phyloP scores from a whole-genome alignment of 2,329 filamentous ascomycete genomes.

The Trichoderma afroharzianum region DNA sequence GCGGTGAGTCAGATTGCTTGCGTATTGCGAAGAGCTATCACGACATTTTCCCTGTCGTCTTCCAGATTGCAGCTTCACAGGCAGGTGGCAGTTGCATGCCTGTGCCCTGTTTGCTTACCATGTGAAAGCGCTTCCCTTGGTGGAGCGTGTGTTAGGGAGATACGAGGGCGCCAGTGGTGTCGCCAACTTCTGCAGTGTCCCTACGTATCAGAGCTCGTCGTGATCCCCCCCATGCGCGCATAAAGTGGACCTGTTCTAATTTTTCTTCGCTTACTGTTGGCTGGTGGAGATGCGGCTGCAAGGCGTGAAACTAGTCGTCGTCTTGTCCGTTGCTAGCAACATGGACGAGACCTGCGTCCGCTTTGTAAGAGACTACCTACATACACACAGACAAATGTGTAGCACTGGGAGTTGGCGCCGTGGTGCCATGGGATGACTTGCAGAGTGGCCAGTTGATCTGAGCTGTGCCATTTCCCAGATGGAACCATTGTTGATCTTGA shows the following conservation, averaged over 20 bases:
- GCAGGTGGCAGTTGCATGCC: background rate
- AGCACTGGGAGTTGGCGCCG: background rate
- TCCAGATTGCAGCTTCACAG: background rate
- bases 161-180: conserved; percentile 8
- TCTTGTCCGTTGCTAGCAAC: background rate
- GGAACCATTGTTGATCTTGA: conserved; percentile 12
- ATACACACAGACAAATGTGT: background rate
- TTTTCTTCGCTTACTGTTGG: conserved; percentile 17
- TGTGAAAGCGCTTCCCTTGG: conserved; percentile 1
- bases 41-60: background rate
- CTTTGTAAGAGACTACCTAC: background rate
- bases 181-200: conserved; percentile 8
- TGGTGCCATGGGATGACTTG: conserved; percentile 15
- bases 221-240: conserved; percentile 1
- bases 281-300: conserved; percentile 16
- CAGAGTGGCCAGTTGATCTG: conserved; percentile 13
- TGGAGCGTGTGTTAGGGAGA: conserved; percentile 7
- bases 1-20: background rate
- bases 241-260: conserved; percentile 13
- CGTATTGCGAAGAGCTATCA: background rate
- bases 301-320: conserved; percentile 14
- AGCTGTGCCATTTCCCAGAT: background rate
- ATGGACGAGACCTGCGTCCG: background rate
- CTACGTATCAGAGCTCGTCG: conserved; percentile 10
- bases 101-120: conserved; percentile 6